Conservation (phyloP, 108 stramenopile genomes). For the Phaeodactylum tricornutum region DNA sequence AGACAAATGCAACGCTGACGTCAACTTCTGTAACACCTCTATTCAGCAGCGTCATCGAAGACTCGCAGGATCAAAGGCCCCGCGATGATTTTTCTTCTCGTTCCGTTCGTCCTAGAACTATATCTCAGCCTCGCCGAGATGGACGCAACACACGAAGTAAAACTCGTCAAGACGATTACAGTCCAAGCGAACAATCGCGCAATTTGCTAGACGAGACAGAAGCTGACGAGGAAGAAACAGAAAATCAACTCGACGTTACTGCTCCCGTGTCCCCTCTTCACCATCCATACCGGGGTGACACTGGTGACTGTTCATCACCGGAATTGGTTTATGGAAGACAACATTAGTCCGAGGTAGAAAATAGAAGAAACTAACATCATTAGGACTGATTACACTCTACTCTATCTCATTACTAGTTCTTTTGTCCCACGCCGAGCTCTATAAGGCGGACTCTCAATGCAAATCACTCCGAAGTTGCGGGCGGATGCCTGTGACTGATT, state of each 20-base stretch:
- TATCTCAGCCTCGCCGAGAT: neutral
- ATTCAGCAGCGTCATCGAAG: too few species aligned
- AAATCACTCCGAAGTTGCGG: too few species aligned
- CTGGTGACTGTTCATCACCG: neutral
- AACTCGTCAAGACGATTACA: neutral
- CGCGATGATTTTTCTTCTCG: too few species aligned
- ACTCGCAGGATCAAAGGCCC: too few species aligned
- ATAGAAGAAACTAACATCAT: neutral
- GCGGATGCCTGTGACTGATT: too few species aligned
- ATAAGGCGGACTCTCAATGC: too few species aligned
- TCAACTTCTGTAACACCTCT: too few species aligned
- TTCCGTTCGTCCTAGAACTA: neutral
- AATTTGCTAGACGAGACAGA: neutral
- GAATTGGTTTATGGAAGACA: conserved; percentile 1
- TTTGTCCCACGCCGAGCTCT: too few species aligned
- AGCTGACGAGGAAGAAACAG: too few species aligned
- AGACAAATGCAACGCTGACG: neutral
- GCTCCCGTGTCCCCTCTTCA: too few species aligned
- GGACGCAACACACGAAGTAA: neutral
- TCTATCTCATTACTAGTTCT: neutral
- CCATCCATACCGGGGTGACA: neutral
- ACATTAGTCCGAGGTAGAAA: too few species aligned
- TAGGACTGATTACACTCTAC: neutral
- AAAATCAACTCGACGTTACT: too few species aligned
- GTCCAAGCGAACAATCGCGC: neutral